Evolutionary conservation across 192 early-diverging fungal species (phyloP).

Genomic region (Backusella tarrabulga): DNA sequence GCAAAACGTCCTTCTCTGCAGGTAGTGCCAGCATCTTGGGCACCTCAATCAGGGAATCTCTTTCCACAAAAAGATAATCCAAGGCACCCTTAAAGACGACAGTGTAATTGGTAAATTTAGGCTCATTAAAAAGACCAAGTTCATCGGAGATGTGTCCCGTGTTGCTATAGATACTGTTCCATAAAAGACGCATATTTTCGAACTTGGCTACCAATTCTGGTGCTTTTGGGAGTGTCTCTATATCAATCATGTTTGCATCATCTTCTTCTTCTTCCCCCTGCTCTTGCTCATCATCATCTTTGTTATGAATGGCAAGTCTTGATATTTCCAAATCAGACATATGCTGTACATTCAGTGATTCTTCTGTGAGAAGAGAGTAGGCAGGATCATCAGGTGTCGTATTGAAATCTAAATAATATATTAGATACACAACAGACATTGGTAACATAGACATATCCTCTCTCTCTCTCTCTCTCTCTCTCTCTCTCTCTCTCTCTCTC

Average conservation of each 20-base stretch:
- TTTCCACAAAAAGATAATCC: constrained; percentile 34
- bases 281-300: not conserved
- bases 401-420: constrained; percentile 22
- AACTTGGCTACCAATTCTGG: not conserved
- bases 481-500: not conserved
- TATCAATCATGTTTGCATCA: not conserved
- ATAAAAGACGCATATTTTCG: not conserved
- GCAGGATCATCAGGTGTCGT: constrained; percentile 25
- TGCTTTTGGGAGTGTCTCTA: not conserved
- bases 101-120: constrained; percentile 32
- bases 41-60: not conserved
- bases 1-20: constrained; percentile 16
- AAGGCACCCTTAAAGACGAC: constrained; percentile 29
- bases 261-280: not conserved
- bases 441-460: not conserved
- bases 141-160: constrained; percentile 9
- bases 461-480: not conserved
- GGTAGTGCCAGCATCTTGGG: constrained; percentile 11
- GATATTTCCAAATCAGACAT: constrained; percentile 16
- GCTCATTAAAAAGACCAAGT: constrained; percentile 20
- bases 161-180: constrained; percentile 27
- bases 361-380: constrained; percentile 14
- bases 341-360: constrained; percentile 11
- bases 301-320: not conserved
- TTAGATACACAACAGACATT: not conserved